Percentiles rank a stretch among this genome's conserved stretches.
Conservation (phyloP, 345 rosid species). For the Orychophragmus violaceus region DNA sequence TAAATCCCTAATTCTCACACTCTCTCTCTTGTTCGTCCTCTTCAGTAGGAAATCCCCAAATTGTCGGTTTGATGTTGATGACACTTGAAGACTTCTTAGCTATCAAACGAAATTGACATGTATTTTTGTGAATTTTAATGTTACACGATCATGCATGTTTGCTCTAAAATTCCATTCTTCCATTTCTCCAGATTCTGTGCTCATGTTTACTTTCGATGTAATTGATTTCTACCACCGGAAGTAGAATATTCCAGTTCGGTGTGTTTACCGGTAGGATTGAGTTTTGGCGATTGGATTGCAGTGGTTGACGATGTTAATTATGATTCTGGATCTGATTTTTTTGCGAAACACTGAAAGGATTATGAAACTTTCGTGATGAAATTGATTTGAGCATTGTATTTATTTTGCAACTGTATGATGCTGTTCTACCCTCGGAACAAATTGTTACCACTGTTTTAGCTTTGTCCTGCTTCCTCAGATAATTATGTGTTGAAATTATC, state of each 20-base stretch:
- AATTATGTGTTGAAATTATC: background rate
- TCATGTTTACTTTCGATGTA: background rate
- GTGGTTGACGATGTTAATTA: background rate
- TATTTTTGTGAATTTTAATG: no score
- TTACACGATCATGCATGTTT: no score
- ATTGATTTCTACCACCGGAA: background rate
- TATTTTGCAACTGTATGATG: background rate
- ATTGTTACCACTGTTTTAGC: background rate
- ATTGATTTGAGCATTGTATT: background rate
- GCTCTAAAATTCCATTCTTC: no score
- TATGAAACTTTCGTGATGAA: background rate
- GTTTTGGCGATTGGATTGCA: background rate
- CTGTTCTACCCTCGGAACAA: background rate
- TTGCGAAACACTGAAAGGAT: background rate
- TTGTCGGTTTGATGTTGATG: no score
- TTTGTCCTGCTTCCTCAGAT: background rate
- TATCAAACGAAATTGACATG: no score
- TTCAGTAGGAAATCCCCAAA: no score
- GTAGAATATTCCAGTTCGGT: background rate
- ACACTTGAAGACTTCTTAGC: no score
- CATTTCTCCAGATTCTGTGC: background rate
- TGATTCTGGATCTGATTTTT: background rate
- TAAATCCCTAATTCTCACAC: no score
- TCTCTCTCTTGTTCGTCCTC: no score
- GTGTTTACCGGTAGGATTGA: background rate